Conservation (phyloP, 2,329 filamentous ascomycete species). For the Berkeleyomyces rouxiae region DNA sequence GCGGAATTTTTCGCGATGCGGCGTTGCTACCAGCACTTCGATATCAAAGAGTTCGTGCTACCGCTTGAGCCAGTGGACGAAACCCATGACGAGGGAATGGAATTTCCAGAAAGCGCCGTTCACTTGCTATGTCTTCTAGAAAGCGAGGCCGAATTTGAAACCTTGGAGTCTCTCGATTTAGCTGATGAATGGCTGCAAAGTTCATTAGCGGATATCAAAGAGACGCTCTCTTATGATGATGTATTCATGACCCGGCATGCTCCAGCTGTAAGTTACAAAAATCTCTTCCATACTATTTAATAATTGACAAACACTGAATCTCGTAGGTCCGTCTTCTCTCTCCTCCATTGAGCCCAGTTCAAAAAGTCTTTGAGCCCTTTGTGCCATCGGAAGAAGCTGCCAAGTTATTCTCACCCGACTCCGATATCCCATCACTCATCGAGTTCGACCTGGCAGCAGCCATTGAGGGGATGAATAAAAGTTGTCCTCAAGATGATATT, state of each 20-base stretch:
- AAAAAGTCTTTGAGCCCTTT: not conserved
- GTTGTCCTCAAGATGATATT: not conserved
- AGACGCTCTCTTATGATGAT: not conserved
- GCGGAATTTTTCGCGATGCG: not conserved
- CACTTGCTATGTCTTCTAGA: constrained; percentile 3
- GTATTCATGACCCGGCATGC: not conserved
- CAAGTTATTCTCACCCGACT: constrained; percentile 8
- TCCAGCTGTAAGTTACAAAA: not conserved
- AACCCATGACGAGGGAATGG: constrained; percentile 8
- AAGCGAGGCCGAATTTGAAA: constrained; percentile 4
- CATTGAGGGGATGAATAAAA: not conserved
- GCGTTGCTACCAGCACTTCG: not conserved
- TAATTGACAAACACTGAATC: not conserved
- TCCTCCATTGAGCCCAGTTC: constrained; percentile 9
- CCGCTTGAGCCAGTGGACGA: constrained; percentile 10
- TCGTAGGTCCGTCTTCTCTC: constrained; percentile 5
- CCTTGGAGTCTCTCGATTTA: not conserved
- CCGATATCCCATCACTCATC: constrained; percentile 7
- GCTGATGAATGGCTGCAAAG: not conserved
- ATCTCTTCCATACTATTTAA: not conserved
- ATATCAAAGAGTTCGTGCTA: not conserved
- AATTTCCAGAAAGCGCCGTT: constrained; percentile 3
- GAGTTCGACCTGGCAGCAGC: constrained; percentile 5
- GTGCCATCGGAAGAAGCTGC: constrained; percentile 5
- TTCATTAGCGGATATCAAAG: not conserved